Evolutionary conservation across 2,329 filamentous ascomycete species (phyloP).

Genomic region (Colletotrichum noveboracense): DNA sequence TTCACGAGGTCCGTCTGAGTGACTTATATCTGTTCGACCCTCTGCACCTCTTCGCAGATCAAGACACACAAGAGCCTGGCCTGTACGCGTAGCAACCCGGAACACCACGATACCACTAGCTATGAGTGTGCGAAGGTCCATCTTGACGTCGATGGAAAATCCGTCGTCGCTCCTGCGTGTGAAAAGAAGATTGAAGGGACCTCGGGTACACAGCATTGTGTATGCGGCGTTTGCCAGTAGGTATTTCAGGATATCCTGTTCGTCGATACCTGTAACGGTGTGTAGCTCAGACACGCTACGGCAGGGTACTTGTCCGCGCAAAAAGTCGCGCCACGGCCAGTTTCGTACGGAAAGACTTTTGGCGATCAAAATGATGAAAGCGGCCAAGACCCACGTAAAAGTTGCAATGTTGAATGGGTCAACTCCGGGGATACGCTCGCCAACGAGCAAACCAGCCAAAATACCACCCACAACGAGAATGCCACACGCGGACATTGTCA

Average conservation of each 20-base stretch:
- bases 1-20: fast-evolving
- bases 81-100: no score
- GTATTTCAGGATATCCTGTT: conserved; percentile 28
- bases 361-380: conserved; percentile 28
- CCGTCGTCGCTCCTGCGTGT: neutral
- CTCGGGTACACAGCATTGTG: no score
- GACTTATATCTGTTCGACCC: no score
- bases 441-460: fast-evolving
- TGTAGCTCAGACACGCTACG: conserved; percentile 28
- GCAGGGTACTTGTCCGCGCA: conserved; percentile 28
- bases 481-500: neutral
- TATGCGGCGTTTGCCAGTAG: no score
- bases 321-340: conserved; percentile 35
- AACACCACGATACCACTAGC: no score
- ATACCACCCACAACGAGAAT: neutral
- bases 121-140: no score
- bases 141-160: no score
- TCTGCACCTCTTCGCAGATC: no score
- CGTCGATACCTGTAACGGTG: conserved; percentile 24
- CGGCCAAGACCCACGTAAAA: conserved; percentile 30
- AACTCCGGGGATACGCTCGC: conserved; percentile 22
- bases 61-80: no score
- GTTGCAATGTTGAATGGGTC: conserved; percentile 35
- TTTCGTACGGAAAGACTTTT: conserved; percentile 27
- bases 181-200: neutral